A percentile compares a stretch with the other conserved stretches of the same genome.
These are phyloP conservation scores for Solidago caesia DNA, from an alignment of 129 eudicot species.

Conservation along the genomic window DNA sequence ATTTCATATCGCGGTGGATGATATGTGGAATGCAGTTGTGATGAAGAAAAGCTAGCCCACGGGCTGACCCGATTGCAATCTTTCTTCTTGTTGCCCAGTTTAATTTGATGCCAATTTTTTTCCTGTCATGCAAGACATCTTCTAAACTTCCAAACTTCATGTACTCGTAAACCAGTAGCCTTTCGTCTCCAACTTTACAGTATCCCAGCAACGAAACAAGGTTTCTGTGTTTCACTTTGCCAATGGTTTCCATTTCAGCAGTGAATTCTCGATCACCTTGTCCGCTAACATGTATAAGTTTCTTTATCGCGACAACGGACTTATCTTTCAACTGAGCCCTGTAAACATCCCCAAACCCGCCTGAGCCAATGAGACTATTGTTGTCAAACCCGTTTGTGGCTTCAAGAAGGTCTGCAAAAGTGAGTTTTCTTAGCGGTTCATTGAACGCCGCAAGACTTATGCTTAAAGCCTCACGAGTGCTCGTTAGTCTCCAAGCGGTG, in stretches of 20 bases:
- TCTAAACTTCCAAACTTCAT: conserved; percentile 94
- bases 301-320: conserved; percentile 83
- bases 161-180: conserved; percentile 87
- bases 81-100: conserved; percentile 79
- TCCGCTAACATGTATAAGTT: conserved; percentile 87
- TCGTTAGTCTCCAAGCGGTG: conserved; percentile 71
- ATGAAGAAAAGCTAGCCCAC: conserved; percentile 89
- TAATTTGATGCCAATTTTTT: conserved; percentile 58
- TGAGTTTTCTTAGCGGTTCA: conserved; percentile 81
- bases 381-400: conserved; percentile 94
- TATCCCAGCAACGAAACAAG: conserved; percentile 89
- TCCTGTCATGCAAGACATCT: conserved; percentile 73
- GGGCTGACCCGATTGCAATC: conserved; percentile 89
- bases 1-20: conserved; percentile 95
- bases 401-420: conserved; percentile 86
- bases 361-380: conserved; percentile 70
- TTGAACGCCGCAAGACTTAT: conserved; percentile 81
- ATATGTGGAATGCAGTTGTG: conserved; percentile 92
- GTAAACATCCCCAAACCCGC: conserved; percentile 97
- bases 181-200: conserved; percentile 92
- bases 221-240: conserved; percentile 89
- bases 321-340: conserved; percentile 86
- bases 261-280: conserved; percentile 97
- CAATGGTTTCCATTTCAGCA: conserved; percentile 98
- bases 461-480: conserved; percentile 81